Evolutionary conservation across 2,329 filamentous ascomycete genomes (phyloP), one percentile per base, ranked within the genome.

Genomic region (Ophiostoma sp.): DNA sequence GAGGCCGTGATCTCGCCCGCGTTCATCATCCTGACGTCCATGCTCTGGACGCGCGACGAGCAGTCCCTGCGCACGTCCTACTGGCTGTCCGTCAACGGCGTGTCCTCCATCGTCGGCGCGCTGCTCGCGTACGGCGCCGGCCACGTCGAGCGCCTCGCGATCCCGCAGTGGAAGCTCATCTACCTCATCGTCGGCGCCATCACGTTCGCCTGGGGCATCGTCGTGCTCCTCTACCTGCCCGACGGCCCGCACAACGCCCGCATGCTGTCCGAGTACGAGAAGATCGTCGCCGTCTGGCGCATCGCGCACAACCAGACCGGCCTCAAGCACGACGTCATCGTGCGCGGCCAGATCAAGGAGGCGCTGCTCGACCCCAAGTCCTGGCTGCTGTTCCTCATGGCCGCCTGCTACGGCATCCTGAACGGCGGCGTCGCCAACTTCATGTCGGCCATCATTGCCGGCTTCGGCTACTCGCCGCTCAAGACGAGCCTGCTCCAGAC

Each of bases 381-480:
- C 7, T 55, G 49, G 49, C n/a, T 75, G 18, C 70, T 77, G 18
- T 75, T 73, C 16, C 49, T 75, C 5, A 72, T 75, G 62, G 73
- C 76, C 12, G 71, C 78, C 9, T 74, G 75, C 6, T 73, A 70
- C 27, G 76, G 77, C 69, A 77, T 79, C 70, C 75, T 77, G 9
- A 79, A 79, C 52, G 78, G 76, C 42, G 79, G 81, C 3, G 79
- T 84, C 0, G 72, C 74, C 64, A 84, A 83, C 68, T 84, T 84
- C 70, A 74, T 79, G 18, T 82, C 80, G 0, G 75, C 79, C 6
- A 74, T 78, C 64, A 75, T 78, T 66, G 73, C 75, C 41, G 76
- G 76, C 5, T 78, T 78, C 66, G 75, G 76, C 38, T 78, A 74
- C 67, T 71, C 71, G 45, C 72, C 74, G 0, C 75, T 81, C n/a